Evolutionary conservation across 2,329 filamentous ascomycete genomes (phyloP).

Genomic region (Onygena corvina): DNA sequence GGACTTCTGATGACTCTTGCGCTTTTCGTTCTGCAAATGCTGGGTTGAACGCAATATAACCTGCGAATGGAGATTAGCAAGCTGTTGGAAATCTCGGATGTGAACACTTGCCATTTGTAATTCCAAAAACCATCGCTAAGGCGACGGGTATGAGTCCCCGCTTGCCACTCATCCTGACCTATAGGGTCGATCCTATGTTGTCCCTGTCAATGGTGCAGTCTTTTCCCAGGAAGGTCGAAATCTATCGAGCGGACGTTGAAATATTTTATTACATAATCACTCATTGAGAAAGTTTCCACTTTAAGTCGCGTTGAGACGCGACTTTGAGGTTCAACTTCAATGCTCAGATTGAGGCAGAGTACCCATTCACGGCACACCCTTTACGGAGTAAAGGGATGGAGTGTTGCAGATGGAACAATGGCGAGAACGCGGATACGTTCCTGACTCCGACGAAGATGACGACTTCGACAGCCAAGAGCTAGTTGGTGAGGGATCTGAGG

Average conservation of each 20-base stretch:
- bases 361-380: not conserved
- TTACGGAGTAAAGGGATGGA: constrained; percentile 6
- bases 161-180: constrained; percentile 22
- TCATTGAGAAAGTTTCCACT: constrained; percentile 1
- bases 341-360: not conserved
- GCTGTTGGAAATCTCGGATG: not conserved
- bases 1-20: constrained; percentile 15
- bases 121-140: constrained; percentile 30
- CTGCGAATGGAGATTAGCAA: constrained; percentile 18
- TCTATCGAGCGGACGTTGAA: not conserved
- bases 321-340: constrained; percentile 10
- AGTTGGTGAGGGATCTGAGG: constrained; percentile 1
- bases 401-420: constrained; percentile 34
- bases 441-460: constrained; percentile 40
- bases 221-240: not conserved
- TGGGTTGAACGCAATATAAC: constrained; percentile 35
- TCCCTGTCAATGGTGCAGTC: not conserved
- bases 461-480: constrained; percentile 27
- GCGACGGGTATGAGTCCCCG: constrained; percentile 28
- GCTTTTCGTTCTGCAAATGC: constrained; percentile 30
- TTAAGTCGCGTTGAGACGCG: constrained; percentile 23
- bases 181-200: not conserved
- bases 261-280: constrained; percentile 8
- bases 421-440: constrained; percentile 41
- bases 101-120: constrained; percentile 28